Base-by-base conservation (phyloP, 2,329 filamentous ascomycete genomes). In the Ambrosiella xylebori region DNA sequence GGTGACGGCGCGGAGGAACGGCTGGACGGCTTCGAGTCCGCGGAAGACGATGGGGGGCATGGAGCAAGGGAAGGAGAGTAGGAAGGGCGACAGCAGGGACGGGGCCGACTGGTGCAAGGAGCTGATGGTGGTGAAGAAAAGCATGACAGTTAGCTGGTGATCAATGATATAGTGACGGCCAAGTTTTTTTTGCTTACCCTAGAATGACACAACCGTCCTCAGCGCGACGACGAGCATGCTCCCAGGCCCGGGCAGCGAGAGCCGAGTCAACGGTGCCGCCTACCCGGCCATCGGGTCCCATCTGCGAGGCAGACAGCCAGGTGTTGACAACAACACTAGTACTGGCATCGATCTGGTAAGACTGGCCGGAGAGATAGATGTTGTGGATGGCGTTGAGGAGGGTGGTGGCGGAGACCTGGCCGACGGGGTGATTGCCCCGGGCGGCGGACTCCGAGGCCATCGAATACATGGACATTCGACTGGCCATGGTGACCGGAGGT, bases 301-400 rank as follows among this genome's bases (percentile, higher is more conserved):
- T 73, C 63, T 86, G 86, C 36, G 81, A 77, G 15, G 88, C 87
- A 2, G 88, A 95, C 57, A 93, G 78, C 90, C 90, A 96, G 59
- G 89, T 96, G 72, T 97, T 97, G 63, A 97, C 88, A 0, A 93
- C 90, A 44, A 97, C 70, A 68, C 88, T 95, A 40, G 90, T 93
- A 64, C 88, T 88, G 53, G 89, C 84, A 70, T 98, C 93, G 51
- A 98, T 79, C 62, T 78, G 77, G 68, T 95, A 93, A n/a, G 91
- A 81, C 66, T 88, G 82, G 37, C 82, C 83, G 2, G 86, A 82
- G 53, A 87, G 79, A 70, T 95, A 97, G 66, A 86, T 85, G 64
- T 88, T 89, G 72, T 98, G 93, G 51, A 96, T 78, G 58, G 88
- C 81, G 71, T 97, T 97, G 58, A 98, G 79, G 52, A 97, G 79